Evolutionary conservation across 352 stramenopile genomes (phyloP).

Genomic region (Phytophthora colocasiae): DNA sequence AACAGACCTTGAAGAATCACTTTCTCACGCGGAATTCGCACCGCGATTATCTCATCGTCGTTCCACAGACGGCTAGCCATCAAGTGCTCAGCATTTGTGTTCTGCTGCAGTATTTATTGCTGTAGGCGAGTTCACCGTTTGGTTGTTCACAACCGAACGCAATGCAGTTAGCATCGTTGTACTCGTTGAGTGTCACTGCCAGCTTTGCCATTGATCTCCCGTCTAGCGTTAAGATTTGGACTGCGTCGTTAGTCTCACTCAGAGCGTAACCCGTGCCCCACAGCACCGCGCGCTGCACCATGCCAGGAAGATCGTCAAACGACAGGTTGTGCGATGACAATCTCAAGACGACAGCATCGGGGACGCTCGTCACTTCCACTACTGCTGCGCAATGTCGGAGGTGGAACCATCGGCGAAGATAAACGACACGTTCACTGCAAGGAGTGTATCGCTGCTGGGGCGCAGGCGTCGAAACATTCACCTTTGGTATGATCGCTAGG

Average conservation of each 20-base stretch:
- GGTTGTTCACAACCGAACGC: too few relatives aligned
- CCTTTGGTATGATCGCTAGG: too few relatives aligned
- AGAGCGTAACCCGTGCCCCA: slow-evolving; percentile 17
- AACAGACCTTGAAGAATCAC: slow-evolving; percentile 4
- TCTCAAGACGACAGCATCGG: not conserved
- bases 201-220: not conserved
- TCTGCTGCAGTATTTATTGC: not conserved
- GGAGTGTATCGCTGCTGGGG: too few relatives aligned
- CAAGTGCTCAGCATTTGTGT: not conserved
- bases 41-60: slow-evolving; percentile 18
- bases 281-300: slow-evolving; percentile 20
- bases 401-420: slow-evolving; percentile 26
- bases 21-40: slow-evolving; percentile 17
- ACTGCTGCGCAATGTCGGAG: slow-evolving; percentile 27
- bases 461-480: too few relatives aligned
- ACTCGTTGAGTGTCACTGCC: not conserved
- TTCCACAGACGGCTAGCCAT: slow-evolving; percentile 7
- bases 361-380: slow-evolving; percentile 1
- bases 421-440: slow-evolving; percentile 13
- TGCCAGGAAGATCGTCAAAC: slow-evolving; percentile 1
- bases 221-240: not conserved
- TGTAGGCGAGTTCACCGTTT: slow-evolving; percentile 3
- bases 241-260: not conserved
- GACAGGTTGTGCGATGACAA: not conserved
- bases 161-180: not conserved